A percentile compares a stretch with the other conserved stretches of the same genome.
Evolutionary conservation across 2,329 filamentous ascomycete species (phyloP).

Genomic region (Talaromyces piceae): DNA sequence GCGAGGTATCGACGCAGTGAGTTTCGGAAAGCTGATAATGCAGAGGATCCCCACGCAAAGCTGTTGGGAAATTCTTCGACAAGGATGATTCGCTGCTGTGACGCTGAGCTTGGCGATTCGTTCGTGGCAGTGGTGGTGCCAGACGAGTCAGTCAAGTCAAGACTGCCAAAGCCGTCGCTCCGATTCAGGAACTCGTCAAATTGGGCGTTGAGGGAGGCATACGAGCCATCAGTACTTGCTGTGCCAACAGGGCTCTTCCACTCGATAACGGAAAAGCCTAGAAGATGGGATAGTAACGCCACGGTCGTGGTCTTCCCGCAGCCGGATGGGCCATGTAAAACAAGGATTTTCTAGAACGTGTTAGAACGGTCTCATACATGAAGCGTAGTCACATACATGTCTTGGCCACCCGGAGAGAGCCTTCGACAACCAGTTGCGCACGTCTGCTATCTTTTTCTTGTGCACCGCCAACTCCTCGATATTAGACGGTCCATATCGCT

Average conservation of each 20-base stretch:
- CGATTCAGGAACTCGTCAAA: slow-evolving; percentile 89
- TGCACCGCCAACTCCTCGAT: slow-evolving; percentile 86
- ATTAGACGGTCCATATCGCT: slow-evolving; percentile 67
- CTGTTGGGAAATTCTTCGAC: slow-evolving; percentile 79
- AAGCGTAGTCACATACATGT: slow-evolving; percentile 29
- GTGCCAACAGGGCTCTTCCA: slow-evolving; percentile 77
- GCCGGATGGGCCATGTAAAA: slow-evolving; percentile 85
- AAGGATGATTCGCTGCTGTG: slow-evolving; percentile 56
- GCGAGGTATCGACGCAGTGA: slow-evolving; percentile 69
- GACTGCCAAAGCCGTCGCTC: slow-evolving; percentile 69
- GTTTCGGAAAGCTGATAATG: slow-evolving; percentile 63
- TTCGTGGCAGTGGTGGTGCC: slow-evolving; percentile 5
- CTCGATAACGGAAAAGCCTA: slow-evolving; percentile 72
- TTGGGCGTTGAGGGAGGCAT: slow-evolving; percentile 64
- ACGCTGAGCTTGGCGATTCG: slow-evolving; percentile 13
- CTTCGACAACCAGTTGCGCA: slow-evolving; percentile 71
- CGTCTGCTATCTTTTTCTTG: slow-evolving; percentile 86
- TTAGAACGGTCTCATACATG: not conserved
- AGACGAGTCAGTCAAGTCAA: slow-evolving; percentile 42
- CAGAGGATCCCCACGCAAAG: slow-evolving; percentile 57
- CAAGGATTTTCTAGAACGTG: slow-evolving; percentile 58
- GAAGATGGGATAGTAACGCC: slow-evolving; percentile 65
- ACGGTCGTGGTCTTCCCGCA: slow-evolving; percentile 89
- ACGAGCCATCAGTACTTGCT: slow-evolving; percentile 52
- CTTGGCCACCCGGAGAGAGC: slow-evolving; percentile 54